These are phyloP conservation scores for Arthromyces matolae DNA, from an alignment of 768 basidiomycete species.

Conservation along the genomic window DNA sequence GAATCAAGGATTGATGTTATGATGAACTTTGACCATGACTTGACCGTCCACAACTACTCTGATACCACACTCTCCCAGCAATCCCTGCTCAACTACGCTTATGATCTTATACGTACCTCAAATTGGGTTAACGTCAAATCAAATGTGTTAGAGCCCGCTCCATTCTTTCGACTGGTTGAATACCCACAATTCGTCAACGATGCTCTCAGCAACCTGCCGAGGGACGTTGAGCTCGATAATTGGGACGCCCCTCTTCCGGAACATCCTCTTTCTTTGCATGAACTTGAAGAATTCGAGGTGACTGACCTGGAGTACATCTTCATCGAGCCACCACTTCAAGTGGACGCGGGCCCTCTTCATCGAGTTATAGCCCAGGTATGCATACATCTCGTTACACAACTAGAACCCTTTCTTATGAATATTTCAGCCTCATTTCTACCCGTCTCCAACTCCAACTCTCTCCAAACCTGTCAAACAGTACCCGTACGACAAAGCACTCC, in stretches of 20 bases:
- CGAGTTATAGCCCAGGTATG: constrained; percentile 44
- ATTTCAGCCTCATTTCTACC: constrained; percentile 35
- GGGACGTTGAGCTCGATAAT: constrained; percentile 15
- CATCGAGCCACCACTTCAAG: background rate
- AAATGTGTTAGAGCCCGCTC: background rate
- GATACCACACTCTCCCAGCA: background rate
- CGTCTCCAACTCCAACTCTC: constrained; percentile 20
- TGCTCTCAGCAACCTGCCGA: background rate
- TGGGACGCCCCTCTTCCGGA: constrained; percentile 35
- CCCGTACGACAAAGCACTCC: constrained; percentile 32
- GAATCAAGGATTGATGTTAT: too few species aligned
- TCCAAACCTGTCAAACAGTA: constrained; percentile 20
- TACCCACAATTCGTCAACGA: constrained; percentile 4
- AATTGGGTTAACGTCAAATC: background rate
- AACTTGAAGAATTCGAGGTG: constrained; percentile 42
- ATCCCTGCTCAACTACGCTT: background rate
- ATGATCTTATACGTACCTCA: background rate
- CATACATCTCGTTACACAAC: constrained; percentile 15
- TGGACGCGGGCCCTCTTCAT: constrained; percentile 33
- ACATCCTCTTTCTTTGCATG: constrained; percentile 29
- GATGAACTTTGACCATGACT: constrained; percentile 1
- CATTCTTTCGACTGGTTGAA: background rate
- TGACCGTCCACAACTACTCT: constrained; percentile 3
- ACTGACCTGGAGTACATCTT: constrained; percentile 26
- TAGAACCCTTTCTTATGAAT: constrained; percentile 9